Evolutionary conservation across 495 filamentous ascomycete genomes (phyloP).

Genomic region (Annulohypoxylon bovei): DNA sequence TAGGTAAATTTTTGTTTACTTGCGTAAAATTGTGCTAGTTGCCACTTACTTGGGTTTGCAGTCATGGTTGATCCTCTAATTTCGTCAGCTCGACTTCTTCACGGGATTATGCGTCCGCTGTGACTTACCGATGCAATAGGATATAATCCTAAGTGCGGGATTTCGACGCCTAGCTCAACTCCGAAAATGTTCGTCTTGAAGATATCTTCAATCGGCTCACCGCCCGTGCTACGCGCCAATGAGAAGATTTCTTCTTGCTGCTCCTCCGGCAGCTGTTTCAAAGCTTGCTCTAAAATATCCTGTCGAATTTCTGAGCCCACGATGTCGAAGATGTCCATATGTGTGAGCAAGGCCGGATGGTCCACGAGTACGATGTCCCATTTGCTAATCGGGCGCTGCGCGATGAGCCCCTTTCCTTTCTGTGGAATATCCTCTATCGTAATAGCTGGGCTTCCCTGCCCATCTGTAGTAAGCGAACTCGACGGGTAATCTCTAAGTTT

Average conservation of each 20-base stretch:
- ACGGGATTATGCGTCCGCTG: not conserved
- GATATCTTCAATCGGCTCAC: constrained; percentile 75
- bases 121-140: constrained; percentile 46
- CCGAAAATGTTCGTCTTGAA: constrained; percentile 66
- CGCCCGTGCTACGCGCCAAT: constrained; percentile 75
- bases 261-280: constrained; percentile 35
- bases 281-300: constrained; percentile 38
- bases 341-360: constrained; percentile 42
- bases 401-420: constrained; percentile 46
- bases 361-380: constrained; percentile 45
- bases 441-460: constrained; percentile 21
- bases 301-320: constrained; percentile 32
- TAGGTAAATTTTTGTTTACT: constrained; percentile 9
- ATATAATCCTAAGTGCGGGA: constrained; percentile 45
- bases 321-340: constrained; percentile 42
- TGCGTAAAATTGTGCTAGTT: not conserved
- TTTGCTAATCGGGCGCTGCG: constrained; percentile 31
- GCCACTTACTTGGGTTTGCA: constrained; percentile 48
- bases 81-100: not conserved
- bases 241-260: constrained; percentile 28
- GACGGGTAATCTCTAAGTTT: constrained; percentile 25
- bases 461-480: constrained; percentile 25
- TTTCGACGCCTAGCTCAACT: constrained; percentile 46
- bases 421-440: constrained; percentile 37
- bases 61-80: constrained; percentile 50